Conservation (phyloP, 148 eudicot species). For the Cornus florida region DNA sequence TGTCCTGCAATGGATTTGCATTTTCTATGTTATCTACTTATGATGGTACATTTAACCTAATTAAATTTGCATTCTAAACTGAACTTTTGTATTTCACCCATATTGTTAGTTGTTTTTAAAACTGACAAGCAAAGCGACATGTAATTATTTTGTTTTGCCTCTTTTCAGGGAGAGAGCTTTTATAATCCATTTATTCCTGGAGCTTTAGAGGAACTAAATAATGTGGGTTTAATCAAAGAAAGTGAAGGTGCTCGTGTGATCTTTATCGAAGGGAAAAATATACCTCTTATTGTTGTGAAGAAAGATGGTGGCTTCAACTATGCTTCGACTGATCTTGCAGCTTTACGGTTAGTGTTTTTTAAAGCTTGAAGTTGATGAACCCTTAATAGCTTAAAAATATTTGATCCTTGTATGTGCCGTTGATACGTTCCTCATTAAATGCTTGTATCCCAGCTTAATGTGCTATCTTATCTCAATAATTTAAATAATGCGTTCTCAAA, state of each 20-base stretch:
- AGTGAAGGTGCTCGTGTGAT: constrained; percentile 94
- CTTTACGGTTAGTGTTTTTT: constrained; percentile 65
- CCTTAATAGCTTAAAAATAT: neutral
- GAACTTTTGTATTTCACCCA: neutral
- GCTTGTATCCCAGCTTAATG: neutral
- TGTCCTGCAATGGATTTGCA: too few species aligned
- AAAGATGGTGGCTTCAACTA: constrained; percentile 97
- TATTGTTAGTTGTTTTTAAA: too few species aligned
- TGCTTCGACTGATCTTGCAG: constrained; percentile 96
- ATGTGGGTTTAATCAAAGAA: constrained; percentile 69
- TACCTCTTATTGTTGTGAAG: constrained; percentile 90
- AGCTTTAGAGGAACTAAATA: constrained; percentile 51
- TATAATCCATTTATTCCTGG: constrained; percentile 84
- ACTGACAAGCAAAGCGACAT: neutral
- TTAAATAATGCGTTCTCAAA: neutral
- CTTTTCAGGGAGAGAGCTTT: constrained; percentile 88
- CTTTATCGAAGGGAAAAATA: constrained; percentile 73
- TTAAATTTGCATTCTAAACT: neutral
- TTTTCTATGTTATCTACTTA: too few species aligned
- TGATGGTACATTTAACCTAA: too few species aligned
- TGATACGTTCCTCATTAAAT: neutral
- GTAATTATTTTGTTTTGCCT: constrained; percentile 3
- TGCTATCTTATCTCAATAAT: neutral
- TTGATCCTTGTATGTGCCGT: neutral
- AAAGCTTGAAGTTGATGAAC: neutral